Conservation (phyloP, 2,329 filamentous ascomycete species). For the Graphium sp. region DNA sequence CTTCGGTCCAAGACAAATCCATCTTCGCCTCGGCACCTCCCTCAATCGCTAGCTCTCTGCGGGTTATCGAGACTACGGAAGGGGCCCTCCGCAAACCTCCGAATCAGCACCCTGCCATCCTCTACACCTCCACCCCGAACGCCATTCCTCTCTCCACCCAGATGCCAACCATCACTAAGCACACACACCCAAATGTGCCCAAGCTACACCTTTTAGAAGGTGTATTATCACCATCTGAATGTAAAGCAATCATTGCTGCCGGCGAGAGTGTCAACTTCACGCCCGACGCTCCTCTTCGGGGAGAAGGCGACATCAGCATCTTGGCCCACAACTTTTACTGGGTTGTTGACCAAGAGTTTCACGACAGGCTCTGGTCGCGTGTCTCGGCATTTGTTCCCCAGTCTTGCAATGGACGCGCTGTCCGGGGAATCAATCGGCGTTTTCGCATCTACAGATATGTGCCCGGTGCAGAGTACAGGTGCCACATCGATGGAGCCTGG, state of each 20-base stretch:
- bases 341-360: slow-evolving; percentile 47
- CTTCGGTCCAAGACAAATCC: slow-evolving; percentile 39
- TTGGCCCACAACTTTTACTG: slow-evolving; percentile 62
- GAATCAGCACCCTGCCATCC: slow-evolving; percentile 48
- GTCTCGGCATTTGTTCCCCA: slow-evolving; percentile 40
- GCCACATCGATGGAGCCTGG: slow-evolving; percentile 58
- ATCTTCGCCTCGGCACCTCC: slow-evolving; percentile 25
- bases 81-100: slow-evolving; percentile 47
- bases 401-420: slow-evolving; percentile 34
- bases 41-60: slow-evolving; percentile 23
- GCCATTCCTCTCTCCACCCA: slow-evolving; percentile 31
- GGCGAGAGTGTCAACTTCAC: slow-evolving; percentile 49
- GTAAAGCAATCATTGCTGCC: slow-evolving; percentile 47
- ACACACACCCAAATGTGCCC: slow-evolving; percentile 45
- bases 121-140: slow-evolving; percentile 43
- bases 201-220: slow-evolving; percentile 41
- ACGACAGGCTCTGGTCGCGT: slow-evolving; percentile 44
- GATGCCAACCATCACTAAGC: slow-evolving; percentile 28
- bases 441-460: slow-evolving; percentile 61
- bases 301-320: slow-evolving; percentile 47
- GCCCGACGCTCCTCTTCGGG: slow-evolving; percentile 49
- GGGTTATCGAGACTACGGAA: slow-evolving; percentile 43
- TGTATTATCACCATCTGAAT: slow-evolving; percentile 44
- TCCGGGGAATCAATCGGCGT: slow-evolving; percentile 48
- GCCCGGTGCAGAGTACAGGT: slow-evolving; percentile 54